Conservation (phyloP, 2,329 filamentous ascomycete genomes). For the Colletotrichum tropicale region DNA sequence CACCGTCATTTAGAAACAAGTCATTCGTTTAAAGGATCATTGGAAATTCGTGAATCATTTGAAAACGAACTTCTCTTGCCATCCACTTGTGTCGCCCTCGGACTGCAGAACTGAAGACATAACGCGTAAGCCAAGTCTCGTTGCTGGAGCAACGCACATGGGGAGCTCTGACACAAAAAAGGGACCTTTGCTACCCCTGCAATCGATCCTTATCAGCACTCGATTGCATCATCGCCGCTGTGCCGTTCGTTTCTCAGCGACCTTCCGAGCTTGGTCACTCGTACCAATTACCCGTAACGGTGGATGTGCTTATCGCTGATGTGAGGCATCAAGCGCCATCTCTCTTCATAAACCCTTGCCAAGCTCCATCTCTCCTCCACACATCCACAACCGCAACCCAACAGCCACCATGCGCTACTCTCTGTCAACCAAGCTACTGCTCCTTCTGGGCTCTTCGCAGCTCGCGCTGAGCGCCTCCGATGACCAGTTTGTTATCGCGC, state of each 20-base stretch:
- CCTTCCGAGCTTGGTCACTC: not conserved
- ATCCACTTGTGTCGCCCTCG: not conserved
- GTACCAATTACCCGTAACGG: not conserved
- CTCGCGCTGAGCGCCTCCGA: not conserved
- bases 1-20: not conserved
- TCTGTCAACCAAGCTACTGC: slow-evolving; percentile 2
- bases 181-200: not conserved
- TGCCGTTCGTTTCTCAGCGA: not conserved
- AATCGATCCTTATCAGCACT: not conserved
- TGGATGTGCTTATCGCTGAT: not conserved
- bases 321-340: not conserved
- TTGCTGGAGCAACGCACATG: not conserved
- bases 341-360: not conserved
- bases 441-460: slow-evolving; percentile 14
- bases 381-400: not conserved
- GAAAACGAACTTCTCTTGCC: not conserved
- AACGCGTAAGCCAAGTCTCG: not conserved
- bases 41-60: not conserved
- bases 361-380: not conserved
- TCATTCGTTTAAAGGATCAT: not conserved
- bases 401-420: slow-evolving; percentile 4
- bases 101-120: not conserved
- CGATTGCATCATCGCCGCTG: not conserved
- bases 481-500: slow-evolving; percentile 3
- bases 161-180: not conserved